Evolutionary conservation across 1,139 yeast species (phyloP).

Genomic region (Protomyces arabidopsidicola): DNA sequence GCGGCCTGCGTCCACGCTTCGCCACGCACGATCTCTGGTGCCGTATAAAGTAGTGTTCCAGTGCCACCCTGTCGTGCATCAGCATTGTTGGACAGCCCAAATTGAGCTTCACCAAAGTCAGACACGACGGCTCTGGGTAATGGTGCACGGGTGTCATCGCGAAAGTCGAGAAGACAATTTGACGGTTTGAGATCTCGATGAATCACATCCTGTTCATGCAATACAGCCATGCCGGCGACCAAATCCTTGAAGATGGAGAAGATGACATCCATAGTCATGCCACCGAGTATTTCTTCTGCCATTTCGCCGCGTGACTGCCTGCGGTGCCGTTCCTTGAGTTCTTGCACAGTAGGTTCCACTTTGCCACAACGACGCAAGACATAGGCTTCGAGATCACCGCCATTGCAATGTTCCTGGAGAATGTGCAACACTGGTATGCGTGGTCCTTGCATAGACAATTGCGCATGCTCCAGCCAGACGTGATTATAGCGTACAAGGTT

Average conservation of each 20-base stretch:
- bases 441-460: constrained; percentile 54
- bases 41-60: constrained; percentile 35
- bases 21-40: constrained; percentile 30
- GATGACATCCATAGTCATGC: constrained; percentile 46
- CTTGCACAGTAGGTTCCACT: constrained; percentile 29
- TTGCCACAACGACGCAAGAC: constrained; percentile 37
- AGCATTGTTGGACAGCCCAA: constrained; percentile 38
- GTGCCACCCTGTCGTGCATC: constrained; percentile 13
- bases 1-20: constrained; percentile 37
- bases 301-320: constrained; percentile 23
- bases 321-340: constrained; percentile 29
- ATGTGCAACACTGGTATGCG: constrained; percentile 76
- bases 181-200: constrained; percentile 88
- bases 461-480: constrained; percentile 82
- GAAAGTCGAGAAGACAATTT: constrained; percentile 52
- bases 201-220: constrained; percentile 68
- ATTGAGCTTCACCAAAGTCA: constrained; percentile 85
- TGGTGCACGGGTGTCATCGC: constrained; percentile 35
- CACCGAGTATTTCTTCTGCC: background rate
- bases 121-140: constrained; percentile 72
- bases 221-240: constrained; percentile 61
- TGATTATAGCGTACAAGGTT: constrained; percentile 81
- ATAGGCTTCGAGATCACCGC: constrained; percentile 76
- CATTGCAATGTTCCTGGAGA: constrained; percentile 79
- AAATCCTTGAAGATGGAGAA: constrained; percentile 63